These are phyloP conservation scores for Echria macrotheca DNA, from an alignment of 495 filamentous ascomycete species.

Conservation along the genomic window DNA sequence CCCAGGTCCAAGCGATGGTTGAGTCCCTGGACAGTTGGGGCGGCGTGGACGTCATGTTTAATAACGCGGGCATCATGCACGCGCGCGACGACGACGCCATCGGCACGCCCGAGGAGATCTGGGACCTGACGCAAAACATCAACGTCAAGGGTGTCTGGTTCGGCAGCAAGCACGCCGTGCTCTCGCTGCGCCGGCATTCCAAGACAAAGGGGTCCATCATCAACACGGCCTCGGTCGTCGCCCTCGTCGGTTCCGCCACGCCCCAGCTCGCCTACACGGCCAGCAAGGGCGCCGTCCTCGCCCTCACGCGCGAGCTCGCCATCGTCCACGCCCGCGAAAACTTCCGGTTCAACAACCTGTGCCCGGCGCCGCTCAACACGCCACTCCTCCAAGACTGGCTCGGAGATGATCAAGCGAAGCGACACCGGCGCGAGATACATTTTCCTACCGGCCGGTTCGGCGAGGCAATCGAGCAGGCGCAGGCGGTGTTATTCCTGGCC, in stretches of 20 bases:
- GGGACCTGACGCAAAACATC: slow-evolving; percentile 90
- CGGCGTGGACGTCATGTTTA: slow-evolving; percentile 94
- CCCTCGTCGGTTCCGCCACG: slow-evolving; percentile 86
- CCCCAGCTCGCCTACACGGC: slow-evolving; percentile 95
- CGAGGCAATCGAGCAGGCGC: slow-evolving; percentile 91
- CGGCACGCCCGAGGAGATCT: slow-evolving; percentile 80
- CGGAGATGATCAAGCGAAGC: slow-evolving; percentile 81
- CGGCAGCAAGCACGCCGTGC: slow-evolving; percentile 87
- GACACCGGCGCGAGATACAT: slow-evolving; percentile 81
- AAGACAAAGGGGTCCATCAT: slow-evolving; percentile 81
- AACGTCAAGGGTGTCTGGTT: slow-evolving; percentile 99
- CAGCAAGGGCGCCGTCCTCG: slow-evolving; percentile 88
- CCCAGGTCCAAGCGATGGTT: slow-evolving; percentile 65
- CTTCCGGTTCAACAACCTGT: slow-evolving; percentile 84
- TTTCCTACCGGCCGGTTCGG: slow-evolving; percentile 95
- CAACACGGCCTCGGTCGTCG: slow-evolving; percentile 93
- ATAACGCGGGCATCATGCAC: slow-evolving; percentile 99
- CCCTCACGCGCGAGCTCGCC: slow-evolving; percentile 73
- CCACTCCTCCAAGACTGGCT: slow-evolving; percentile 91
- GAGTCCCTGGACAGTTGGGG: slow-evolving; percentile 74
- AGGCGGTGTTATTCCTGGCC: slow-evolving; percentile 89
- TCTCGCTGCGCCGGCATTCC: slow-evolving; percentile 69
- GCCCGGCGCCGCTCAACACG: slow-evolving; percentile 86
- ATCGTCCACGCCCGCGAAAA: slow-evolving; percentile 83
- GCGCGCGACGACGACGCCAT: slow-evolving; percentile 79